phyloP scores from a whole-genome alignment of 1,284 basidiomycete species.

The Ustilago bromivora region DNA sequence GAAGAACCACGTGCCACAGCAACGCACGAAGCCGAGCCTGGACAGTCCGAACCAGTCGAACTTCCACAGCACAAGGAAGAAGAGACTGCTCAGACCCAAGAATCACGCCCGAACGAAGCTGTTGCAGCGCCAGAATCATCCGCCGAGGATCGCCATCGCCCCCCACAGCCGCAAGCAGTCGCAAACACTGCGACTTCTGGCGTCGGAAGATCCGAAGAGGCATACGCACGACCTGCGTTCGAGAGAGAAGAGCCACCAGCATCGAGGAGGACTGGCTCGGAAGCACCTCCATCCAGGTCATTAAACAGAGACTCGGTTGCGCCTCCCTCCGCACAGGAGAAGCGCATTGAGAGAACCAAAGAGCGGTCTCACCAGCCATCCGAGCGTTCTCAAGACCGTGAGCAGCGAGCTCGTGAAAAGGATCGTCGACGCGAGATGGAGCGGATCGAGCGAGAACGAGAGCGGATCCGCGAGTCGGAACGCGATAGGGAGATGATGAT shows the following conservation, averaged over 20 bases:
- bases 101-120: background rate
- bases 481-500: slow-evolving; percentile 51
- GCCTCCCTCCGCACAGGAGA: slow-evolving; percentile 24
- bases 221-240: background rate
- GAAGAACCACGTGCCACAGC: slow-evolving; percentile 8
- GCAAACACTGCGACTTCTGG: background rate
- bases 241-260: slow-evolving; percentile 14
- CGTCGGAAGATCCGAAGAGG: slow-evolving; percentile 11
- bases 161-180: slow-evolving; percentile 9
- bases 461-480: slow-evolving; percentile 52
- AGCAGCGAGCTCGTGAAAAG: slow-evolving; percentile 46
- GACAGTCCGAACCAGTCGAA: background rate
- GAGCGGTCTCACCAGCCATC: slow-evolving; percentile 27
- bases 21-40: background rate
- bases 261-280: slow-evolving; percentile 10
- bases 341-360: slow-evolving; percentile 29
- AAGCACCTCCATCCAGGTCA: slow-evolving; percentile 16
- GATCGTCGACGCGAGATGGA: slow-evolving; percentile 50
- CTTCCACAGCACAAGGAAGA: background rate
- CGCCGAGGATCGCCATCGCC: slow-evolving; percentile 4
- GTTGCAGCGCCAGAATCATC: background rate
- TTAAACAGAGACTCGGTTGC: slow-evolving; percentile 22
- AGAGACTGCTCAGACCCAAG: slow-evolving; percentile 3
- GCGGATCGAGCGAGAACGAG: slow-evolving; percentile 38
- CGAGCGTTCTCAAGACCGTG: slow-evolving; percentile 46